Evolutionary conservation across 805 yeast genomes (phyloP).

Genomic region (Metahyphopichia silvanorum): DNA sequence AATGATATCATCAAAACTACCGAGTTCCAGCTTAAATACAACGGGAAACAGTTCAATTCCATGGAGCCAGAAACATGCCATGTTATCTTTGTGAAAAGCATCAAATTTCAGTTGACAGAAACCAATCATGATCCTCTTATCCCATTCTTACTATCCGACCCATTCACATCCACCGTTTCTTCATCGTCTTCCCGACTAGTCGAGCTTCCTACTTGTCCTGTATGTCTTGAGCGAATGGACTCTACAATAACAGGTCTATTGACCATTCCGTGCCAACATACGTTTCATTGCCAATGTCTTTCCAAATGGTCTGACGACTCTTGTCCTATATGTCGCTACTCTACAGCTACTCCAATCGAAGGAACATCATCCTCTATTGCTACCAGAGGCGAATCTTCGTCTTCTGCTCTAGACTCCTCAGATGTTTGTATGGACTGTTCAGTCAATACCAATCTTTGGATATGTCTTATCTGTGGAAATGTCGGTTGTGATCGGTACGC

Average conservation of each 20-base stretch:
- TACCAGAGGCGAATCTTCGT: neutral
- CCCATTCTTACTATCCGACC: conserved; percentile 71
- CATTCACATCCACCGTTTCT: conserved; percentile 46
- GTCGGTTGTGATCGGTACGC: conserved; percentile 88
- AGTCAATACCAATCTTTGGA: conserved; percentile 68
- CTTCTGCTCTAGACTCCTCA: neutral
- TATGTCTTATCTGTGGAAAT: conserved; percentile 85
- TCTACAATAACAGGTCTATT: conserved; percentile 73
- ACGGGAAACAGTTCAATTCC: conserved; percentile 75
- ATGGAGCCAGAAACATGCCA: conserved; percentile 89
- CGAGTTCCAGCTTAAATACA: conserved; percentile 60
- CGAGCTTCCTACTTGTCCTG: conserved; percentile 91
- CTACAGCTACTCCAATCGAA: conserved; percentile 32
- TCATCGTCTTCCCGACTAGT: conserved; percentile 11
- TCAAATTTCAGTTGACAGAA: conserved; percentile 35
- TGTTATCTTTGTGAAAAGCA: conserved; percentile 64
- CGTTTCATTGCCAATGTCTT: conserved; percentile 86
- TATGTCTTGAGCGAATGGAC: conserved; percentile 87
- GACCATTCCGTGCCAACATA: conserved; percentile 90
- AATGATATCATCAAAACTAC: conserved; percentile 51
- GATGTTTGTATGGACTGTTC: conserved; percentile 56
- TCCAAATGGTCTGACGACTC: conserved; percentile 87
- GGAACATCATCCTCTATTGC: neutral
- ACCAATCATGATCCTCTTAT: conserved; percentile 20
- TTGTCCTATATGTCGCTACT: conserved; percentile 87